Percentiles rank a stretch among this genome's conserved stretches.
These are phyloP conservation scores for Russula lepida DNA, from an alignment of 768 basidiomycete species.

Conservation along the genomic window DNA sequence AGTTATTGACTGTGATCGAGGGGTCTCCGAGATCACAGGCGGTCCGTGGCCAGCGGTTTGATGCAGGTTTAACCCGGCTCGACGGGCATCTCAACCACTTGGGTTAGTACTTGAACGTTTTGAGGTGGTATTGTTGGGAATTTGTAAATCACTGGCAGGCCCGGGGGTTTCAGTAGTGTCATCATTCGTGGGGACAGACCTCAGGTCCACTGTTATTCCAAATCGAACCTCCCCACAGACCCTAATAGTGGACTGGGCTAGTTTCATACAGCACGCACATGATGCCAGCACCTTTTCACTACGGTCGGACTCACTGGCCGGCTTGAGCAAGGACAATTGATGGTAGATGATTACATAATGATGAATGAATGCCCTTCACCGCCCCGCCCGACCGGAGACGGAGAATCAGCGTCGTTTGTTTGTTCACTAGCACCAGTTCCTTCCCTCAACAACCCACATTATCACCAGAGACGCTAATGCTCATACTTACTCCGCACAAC, in stretches of 20 bases:
- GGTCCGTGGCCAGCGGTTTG: neutral
- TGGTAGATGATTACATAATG: neutral
- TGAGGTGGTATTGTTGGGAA: no score
- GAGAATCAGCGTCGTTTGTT: neutral
- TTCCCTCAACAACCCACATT: neutral
- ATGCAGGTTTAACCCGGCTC: neutral
- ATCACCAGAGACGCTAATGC: slow-evolving; percentile 2
- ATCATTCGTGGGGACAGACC: no score
- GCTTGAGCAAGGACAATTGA: no score
- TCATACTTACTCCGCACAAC: neutral
- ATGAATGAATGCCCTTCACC: neutral
- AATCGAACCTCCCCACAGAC: no score
- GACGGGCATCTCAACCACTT: neutral
- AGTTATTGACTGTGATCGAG: no score
- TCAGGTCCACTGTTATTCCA: no score
- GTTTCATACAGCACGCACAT: no score
- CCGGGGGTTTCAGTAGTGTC: no score
- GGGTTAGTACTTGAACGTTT: neutral
- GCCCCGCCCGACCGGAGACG: neutral
- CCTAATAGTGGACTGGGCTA: no score
- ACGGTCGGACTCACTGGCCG: no score
- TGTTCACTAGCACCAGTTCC: neutral
- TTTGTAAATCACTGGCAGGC: no score
- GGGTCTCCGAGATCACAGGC: neutral
- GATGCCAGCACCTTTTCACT: no score